phyloP scores from a whole-genome alignment of 1,284 basidiomycete genomes.

The Fistulina hepatica region DNA sequence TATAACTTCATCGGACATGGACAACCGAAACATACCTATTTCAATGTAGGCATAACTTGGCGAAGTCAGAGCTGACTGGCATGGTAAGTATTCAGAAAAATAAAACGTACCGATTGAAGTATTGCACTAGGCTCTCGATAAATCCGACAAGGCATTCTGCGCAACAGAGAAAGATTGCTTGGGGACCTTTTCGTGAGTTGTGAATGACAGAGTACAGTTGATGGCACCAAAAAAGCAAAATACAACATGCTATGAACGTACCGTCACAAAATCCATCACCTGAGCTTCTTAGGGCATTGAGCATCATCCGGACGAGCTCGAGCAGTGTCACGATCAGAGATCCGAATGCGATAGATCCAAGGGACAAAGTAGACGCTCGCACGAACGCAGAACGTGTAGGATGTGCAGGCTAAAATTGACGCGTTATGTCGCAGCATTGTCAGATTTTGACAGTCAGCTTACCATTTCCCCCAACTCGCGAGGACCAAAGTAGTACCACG shows the following conservation, averaged over 20 bases:
- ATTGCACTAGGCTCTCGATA: conserved; percentile 61
- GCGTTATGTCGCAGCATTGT: conserved; percentile 4
- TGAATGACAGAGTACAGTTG: neutral
- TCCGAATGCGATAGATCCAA: conserved; percentile 87
- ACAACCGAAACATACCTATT: conserved; percentile 37
- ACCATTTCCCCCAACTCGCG: conserved; percentile 52
- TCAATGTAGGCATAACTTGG: conserved; percentile 72
- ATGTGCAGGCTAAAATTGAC: conserved; percentile 43
- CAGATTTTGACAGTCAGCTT: conserved; percentile 7
- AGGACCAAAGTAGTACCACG: conserved; percentile 70
- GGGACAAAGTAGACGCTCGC: conserved; percentile 74
- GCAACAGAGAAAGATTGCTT: conserved; percentile 70
- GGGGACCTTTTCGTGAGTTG: too few relatives aligned
- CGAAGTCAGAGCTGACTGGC: conserved; percentile 2
- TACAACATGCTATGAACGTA: neutral
- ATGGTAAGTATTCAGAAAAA: conserved; percentile 6
- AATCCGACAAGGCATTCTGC: conserved; percentile 75
- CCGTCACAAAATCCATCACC: neutral
- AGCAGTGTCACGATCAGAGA: conserved; percentile 82
- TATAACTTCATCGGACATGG: neutral
- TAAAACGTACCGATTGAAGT: conserved; percentile 63
- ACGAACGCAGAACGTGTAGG: conserved; percentile 65
- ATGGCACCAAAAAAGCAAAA: neutral
- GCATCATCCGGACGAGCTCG: conserved; percentile 61
- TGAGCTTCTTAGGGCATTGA: conserved; percentile 43